Evolutionary conservation across 495 filamentous ascomycete species (phyloP), one percentile per base, ranked within the genome.

Genomic region (Oidiodendron maius): DNA sequence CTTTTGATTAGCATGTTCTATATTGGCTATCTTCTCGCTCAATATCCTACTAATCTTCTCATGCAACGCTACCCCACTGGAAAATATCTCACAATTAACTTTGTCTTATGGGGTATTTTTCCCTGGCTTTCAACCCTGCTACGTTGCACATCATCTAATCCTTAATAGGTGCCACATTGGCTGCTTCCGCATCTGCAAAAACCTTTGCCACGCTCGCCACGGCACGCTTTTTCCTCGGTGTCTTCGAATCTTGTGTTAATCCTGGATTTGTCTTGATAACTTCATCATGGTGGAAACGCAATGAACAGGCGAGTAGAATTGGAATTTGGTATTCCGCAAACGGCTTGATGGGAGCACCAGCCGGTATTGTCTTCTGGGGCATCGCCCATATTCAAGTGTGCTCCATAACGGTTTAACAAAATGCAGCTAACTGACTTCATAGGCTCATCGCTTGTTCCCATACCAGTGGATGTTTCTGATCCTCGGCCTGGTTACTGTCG

Each of bases 1-100:
- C 82, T 75, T 75, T 67, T 81, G 0, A 72, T 68, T 2, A 71
- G 68, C 13, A 61, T 79, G 20, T 83, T 82, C 65, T 81, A 83
- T 56, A 74, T 83, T 53, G 81, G 81, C 3, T 84, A 71, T 52
- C 60, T 79, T n/a, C 43, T 57, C 47, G 30, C 30, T 60, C 67
- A 65, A 67, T 64, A 73, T 32, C 72, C 72, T 1, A 68, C 68
- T 6, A 73, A 70, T 57, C 73, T 79, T 35, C 58, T 82, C 1
- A 59, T 82, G 60, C 78, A 82, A 59, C 65, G 72, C 1, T 62
- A 82, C 26, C 80, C 78, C 3, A 71, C 74, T 20, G 70, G 74
- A 4, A 81, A 80, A 52, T 82, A 78, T 48, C 80, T 76, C 1
- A 75, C 70, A 0, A 61, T 71, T 24, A 80, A 77, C 49, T 71